Percentiles rank a stretch among this genome's conserved stretches.
phyloP scores from a whole-genome alignment of 257 asterid genomes.

The Nicotiana attenuata region DNA sequence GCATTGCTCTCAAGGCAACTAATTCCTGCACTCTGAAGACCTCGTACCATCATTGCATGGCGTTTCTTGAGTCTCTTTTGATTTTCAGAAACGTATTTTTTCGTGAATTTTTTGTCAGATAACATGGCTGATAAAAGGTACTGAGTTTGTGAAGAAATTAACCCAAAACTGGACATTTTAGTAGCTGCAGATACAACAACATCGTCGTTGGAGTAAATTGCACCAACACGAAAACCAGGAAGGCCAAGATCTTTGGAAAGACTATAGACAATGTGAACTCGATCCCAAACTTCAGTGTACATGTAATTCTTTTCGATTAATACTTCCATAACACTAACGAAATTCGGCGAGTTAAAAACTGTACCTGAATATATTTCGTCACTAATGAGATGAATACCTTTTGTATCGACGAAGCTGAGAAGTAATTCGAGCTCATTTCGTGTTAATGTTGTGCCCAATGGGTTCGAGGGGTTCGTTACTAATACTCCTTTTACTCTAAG shows the following conservation, averaged over 20 bases:
- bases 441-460: neutral
- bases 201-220: neutral
- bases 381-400: slow-evolving; percentile 9
- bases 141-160: slow-evolving; percentile 3
- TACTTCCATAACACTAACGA: slow-evolving; percentile 10
- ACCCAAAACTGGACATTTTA: slow-evolving; percentile 2
- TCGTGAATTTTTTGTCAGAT: neutral
- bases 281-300: slow-evolving; percentile 1
- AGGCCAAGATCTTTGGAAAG: slow-evolving; percentile 12
- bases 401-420: neutral
- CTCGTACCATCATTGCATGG: slow-evolving; percentile 5
- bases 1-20: slow-evolving; percentile 14
- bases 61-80: neutral
- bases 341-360: slow-evolving; percentile 1
- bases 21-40: neutral
- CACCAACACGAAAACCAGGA: slow-evolving; percentile 6
- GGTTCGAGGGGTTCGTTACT: slow-evolving; percentile 3
- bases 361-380: slow-evolving; percentile 12
- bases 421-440: neutral
- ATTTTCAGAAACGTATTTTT: neutral
- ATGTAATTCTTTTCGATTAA: slow-evolving; percentile 4
- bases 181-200: neutral
- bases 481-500: slow-evolving; percentile 7
- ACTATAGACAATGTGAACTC: slow-evolving; percentile 16
- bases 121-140: neutral